Base-by-base conservation (phyloP, 2,329 filamentous ascomycete genomes). In the Scedosporium boydii region DNA sequence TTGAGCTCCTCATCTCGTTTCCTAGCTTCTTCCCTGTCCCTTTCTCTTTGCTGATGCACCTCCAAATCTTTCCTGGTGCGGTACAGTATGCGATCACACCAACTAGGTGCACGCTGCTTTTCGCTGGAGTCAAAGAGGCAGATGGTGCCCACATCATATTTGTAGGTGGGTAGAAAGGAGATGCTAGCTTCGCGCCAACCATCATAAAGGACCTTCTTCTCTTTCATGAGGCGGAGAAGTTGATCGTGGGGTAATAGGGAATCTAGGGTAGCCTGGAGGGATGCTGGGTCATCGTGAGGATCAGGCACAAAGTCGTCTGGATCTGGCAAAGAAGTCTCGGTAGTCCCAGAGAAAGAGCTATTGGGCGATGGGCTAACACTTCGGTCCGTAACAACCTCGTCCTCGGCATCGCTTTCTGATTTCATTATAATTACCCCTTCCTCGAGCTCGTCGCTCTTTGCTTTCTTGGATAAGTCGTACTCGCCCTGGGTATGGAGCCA, bases 31-130 rank as follows among this genome's bases (percentile, higher is more conserved):
- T 85, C 83, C 64, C 87, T 84, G 62, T 93, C 87, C 62, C 79
- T 78, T 0, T 82, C 71, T 62, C 82, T 86, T 42, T 77, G 77
- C 59, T 92, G 85, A 67, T 91, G 88, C 3, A 80, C 80, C 27
- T 87, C 75, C 65, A 83, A 87, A 69, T 95, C 87, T 57, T 80
- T 83, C 48, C 88, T 84, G 2, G 91, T 95, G 6, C 93, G 83
- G 72, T 87, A 99, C 0, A 99, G 75, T 56, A 99, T 93, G 16
- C 95, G 88, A 75, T 99, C 95, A 72, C 95, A 99, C 93, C 95
- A 99, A 71, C 92, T 96, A 2, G 95, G 95, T 2, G 90, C 89
- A 61, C 96, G 84, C 66, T 88, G 88, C 77, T 99, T 99, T 71
- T 98, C 95, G 67, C 93, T 96, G 0, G 93, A 91, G 75, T 99